Conservation (phyloP, 306 rosid genomes). For the Ormosia semicastrata region DNA sequence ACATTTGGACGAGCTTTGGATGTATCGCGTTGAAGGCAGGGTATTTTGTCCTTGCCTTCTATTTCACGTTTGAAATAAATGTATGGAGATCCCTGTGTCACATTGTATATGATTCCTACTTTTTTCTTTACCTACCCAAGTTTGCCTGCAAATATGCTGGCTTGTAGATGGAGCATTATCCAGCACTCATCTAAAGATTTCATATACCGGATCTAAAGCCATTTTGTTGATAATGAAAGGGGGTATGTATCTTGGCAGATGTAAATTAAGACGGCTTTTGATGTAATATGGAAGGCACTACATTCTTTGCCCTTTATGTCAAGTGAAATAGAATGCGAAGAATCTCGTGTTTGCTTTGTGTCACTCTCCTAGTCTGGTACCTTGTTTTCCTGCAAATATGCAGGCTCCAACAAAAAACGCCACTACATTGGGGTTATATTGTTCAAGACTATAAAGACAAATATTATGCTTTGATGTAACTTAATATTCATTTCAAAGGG, state of each 20-base stretch:
- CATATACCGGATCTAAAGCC: neutral
- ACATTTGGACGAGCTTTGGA: conserved; percentile 29
- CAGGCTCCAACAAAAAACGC: too few species aligned
- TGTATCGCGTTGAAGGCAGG: conserved; percentile 4
- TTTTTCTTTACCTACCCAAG: neutral
- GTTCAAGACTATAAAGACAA: too few species aligned
- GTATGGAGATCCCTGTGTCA: neutral
- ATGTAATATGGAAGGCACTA: conserved; percentile 1
- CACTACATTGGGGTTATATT: too few species aligned
- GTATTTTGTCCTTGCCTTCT: conserved; percentile 3
- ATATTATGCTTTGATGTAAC: too few species aligned
- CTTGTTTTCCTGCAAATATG: too few species aligned
- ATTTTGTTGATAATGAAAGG: conserved; percentile 19
- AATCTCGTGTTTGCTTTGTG: neutral
- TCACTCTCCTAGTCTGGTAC: too few species aligned
- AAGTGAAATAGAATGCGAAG: neutral
- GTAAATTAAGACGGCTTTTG: conserved; percentile 25
- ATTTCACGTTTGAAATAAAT: conserved; percentile 18
- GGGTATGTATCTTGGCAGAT: neutral
- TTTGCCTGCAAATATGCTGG: conserved; percentile 31
- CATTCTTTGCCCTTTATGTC: neutral
- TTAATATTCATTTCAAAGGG: too few species aligned
- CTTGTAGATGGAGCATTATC: conserved; percentile 22
- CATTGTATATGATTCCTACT: conserved; percentile 21
- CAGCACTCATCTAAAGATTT: conserved; percentile 1